Evolutionary conservation across 257 asterid genomes (phyloP).

Genomic region (Primulina tabacum): DNA sequence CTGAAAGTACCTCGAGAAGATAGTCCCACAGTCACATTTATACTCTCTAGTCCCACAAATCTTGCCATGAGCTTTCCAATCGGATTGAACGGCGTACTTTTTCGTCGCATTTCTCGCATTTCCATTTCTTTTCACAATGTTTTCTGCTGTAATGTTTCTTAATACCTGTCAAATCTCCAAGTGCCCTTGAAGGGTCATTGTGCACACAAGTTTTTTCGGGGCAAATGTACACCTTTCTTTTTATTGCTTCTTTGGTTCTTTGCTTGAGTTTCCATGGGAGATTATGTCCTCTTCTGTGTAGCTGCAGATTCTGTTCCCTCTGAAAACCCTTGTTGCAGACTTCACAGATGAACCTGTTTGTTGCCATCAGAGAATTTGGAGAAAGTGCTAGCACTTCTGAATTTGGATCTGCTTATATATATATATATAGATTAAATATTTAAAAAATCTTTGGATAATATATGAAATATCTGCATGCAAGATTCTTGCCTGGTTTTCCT

Average conservation of each 20-base stretch:
- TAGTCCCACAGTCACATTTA: conserved; percentile 93
- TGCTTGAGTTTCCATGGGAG: conserved; percentile 95
- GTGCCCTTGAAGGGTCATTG: conserved; percentile 78
- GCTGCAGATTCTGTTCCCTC: conserved; percentile 87
- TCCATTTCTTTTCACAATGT: conserved; percentile 95
- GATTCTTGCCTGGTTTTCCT: conserved; percentile 64
- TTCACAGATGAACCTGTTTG: conserved; percentile 82
- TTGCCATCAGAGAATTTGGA: conserved; percentile 86
- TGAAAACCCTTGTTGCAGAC: conserved; percentile 96
- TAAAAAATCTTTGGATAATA: too few species aligned
- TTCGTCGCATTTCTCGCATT: conserved; percentile 89
- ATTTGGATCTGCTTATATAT: conserved; percentile 69
- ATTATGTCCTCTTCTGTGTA: conserved; percentile 85
- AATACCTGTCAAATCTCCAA: conserved; percentile 83
- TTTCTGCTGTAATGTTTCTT: conserved; percentile 81
- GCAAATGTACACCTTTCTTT: conserved; percentile 81
- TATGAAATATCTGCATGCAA: neutral
- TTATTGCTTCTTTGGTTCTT: conserved; percentile 53
- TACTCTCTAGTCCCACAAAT: conserved; percentile 92
- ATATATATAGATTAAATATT: neutral
- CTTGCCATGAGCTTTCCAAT: conserved; percentile 95
- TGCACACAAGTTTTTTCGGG: conserved; percentile 86
- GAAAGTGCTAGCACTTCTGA: conserved; percentile 88
- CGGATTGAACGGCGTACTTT: conserved; percentile 90
- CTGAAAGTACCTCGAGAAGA: conserved; percentile 72